phyloP scores from a whole-genome alignment of 345 rosid species.

The Erodium maritimum region DNA sequence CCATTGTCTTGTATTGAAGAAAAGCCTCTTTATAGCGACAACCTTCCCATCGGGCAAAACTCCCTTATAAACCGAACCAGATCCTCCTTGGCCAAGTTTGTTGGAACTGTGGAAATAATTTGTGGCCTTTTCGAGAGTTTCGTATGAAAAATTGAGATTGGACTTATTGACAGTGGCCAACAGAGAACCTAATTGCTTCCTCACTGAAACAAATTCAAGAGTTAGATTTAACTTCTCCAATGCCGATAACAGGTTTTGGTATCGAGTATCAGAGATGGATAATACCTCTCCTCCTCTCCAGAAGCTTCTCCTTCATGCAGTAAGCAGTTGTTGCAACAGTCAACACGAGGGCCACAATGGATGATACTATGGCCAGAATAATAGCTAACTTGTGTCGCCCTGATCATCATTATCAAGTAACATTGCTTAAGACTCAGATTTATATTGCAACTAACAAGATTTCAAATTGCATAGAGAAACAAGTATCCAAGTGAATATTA shows the following conservation, averaged over 20 bases:
- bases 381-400: conserved; percentile 33
- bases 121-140: conserved; percentile 69
- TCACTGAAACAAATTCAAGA: conserved; percentile 32
- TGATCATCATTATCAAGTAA: conserved; percentile 12
- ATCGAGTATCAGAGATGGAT: conserved; percentile 1
- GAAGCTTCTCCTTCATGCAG: conserved; percentile 28
- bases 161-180: conserved; percentile 44
- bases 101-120: conserved; percentile 56
- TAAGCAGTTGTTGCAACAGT: conserved; percentile 26
- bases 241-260: neutral
- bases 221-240: neutral
- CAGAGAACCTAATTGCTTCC: conserved; percentile 53
- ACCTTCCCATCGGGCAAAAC: conserved; percentile 44
- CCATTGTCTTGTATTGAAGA: conserved; percentile 85
- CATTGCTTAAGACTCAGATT: neutral
- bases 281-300: conserved; percentile 45
- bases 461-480: no score
- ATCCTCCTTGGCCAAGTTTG: conserved; percentile 88
- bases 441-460: no score
- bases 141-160: conserved; percentile 61
- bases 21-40: conserved; percentile 81
- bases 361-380: conserved; percentile 39
- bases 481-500: no score
- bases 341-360: conserved; percentile 40
- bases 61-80: conserved; percentile 90